phyloP scores from a whole-genome alignment of 352 stramenopile species.

The Phytopythium chamaehyphon region DNA sequence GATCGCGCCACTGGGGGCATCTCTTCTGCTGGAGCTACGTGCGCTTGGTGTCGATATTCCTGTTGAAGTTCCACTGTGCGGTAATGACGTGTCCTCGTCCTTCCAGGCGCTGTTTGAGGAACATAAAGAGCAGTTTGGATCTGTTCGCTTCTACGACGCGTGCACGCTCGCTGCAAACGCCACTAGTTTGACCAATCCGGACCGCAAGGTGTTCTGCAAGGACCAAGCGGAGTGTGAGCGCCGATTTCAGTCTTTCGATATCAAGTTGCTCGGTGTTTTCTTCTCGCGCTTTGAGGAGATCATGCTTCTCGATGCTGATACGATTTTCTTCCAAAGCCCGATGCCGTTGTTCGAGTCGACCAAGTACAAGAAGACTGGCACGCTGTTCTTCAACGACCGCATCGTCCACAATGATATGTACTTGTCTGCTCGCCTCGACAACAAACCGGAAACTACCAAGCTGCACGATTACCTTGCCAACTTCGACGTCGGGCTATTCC shows the following conservation, averaged over 20 bases:
- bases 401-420: constrained; percentile 36
- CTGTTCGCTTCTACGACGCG: constrained; percentile 55
- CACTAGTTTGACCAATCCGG: constrained; percentile 13
- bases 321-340: constrained; percentile 56
- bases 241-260: constrained; percentile 42
- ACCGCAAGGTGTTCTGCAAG: constrained; percentile 47
- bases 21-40: constrained; percentile 55
- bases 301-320: constrained; percentile 69
- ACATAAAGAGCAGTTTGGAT: constrained; percentile 32
- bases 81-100: constrained; percentile 30
- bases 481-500: constrained; percentile 49
- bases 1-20: constrained; percentile 44
- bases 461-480: constrained; percentile 49
- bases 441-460: constrained; percentile 19
- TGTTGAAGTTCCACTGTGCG: constrained; percentile 61
- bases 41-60: constrained; percentile 39
- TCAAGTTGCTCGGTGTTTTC: constrained; percentile 59
- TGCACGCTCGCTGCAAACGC: constrained; percentile 37
- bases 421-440: constrained; percentile 27
- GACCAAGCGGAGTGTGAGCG: constrained; percentile 37
- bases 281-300: constrained; percentile 69
- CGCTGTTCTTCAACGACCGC: constrained; percentile 54
- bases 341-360: constrained; percentile 46
- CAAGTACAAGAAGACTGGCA: constrained; percentile 50
- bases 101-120: constrained; percentile 18